Percentiles rank a stretch among this genome's conserved stretches.
phyloP scores from a whole-genome alignment of 805 yeast species.

The Vanderwaltozyma polyspora region DNA sequence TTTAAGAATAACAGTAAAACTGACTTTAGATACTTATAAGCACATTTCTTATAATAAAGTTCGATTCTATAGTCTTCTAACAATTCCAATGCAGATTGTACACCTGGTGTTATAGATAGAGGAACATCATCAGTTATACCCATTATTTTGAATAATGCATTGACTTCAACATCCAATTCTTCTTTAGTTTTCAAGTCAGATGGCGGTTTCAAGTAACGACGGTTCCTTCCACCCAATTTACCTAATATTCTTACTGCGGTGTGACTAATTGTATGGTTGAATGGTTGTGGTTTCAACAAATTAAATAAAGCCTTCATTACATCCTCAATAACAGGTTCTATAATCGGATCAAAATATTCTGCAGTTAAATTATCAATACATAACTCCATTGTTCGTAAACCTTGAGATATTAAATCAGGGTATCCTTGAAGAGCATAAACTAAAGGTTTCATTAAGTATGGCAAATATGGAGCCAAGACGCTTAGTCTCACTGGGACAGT shows the following conservation, averaged over 20 bases:
- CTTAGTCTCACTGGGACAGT: conserved; percentile 93
- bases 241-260: conserved; percentile 89
- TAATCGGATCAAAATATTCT: conserved; percentile 91
- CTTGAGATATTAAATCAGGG: conserved; percentile 88
- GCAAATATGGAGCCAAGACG: conserved; percentile 85
- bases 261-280: conserved; percentile 89
- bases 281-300: conserved; percentile 84
- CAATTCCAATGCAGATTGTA: conserved; percentile 64
- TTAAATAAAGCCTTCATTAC: conserved; percentile 90
- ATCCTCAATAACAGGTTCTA: conserved; percentile 91
- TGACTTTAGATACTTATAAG: conserved; percentile 60
- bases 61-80: conserved; percentile 51
- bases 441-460: conserved; percentile 79
- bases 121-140: conserved; percentile 56
- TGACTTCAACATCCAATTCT: conserved; percentile 52
- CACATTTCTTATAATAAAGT: conserved; percentile 60
- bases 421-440: conserved; percentile 84
- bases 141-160: conserved; percentile 58
- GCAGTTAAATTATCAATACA: conserved; percentile 96
- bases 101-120: conserved; percentile 73
- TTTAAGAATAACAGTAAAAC: conserved; percentile 56
- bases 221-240: conserved; percentile 90
- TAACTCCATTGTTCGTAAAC: conserved; percentile 83
- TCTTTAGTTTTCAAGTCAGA: conserved; percentile 47
- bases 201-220: conserved; percentile 72